Base-by-base conservation (phyloP, 305 asterid genomes). In the Ilex paraguariensis region DNA sequence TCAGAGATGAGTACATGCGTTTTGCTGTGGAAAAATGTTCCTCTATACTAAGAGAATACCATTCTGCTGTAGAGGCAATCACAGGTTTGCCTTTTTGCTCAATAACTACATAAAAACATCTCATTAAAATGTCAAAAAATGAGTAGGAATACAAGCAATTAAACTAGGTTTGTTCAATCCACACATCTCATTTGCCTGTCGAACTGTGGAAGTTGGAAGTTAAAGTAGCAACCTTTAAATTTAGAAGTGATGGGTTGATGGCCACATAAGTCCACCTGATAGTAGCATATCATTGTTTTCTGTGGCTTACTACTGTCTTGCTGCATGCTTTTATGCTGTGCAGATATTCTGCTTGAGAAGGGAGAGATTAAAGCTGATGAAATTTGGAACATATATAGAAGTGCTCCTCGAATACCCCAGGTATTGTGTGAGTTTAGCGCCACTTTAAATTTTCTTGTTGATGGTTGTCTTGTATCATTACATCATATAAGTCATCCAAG, bases 351-450 rank as follows among this genome's bases (percentile, higher is more conserved):
- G 70, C 92, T 93, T 31, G 95, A 83, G 68, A 80, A 80, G 62
- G 99, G 95, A 59, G 96, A 93, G 84, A 83, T 90, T 67, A 87
- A 79, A 76, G 92, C 97, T 6, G 91, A 84, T 67, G 87, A 93
- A 76, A 86, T 93, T 71, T 90, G 96, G 96, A 68, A 73, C 60
- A 79, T 90, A 76, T 90, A 79, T 79, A 76, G 81, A 51, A 63
- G 73, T 69, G 79, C 90, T 59, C 86, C 87, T 54, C 82, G 88
- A 68, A 67, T 80, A 68, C 83, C 91, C 73, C 96, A 87, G 95
- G 99, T 90, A 78, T 39, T 58, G 59, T 62, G 46, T 71, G 65
- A 56, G 40, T 63, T 62, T 30, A 60, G 39, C 4, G 10, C 42
- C 42, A 0, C 0, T 36, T 36, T 36, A 0, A 8, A 49, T 49